Percentiles rank a stretch among this genome's conserved stretches.
These are phyloP conservation scores for Globisporangium okanoganense DNA, from an alignment of 352 stramenopile species.

Conservation along the genomic window DNA sequence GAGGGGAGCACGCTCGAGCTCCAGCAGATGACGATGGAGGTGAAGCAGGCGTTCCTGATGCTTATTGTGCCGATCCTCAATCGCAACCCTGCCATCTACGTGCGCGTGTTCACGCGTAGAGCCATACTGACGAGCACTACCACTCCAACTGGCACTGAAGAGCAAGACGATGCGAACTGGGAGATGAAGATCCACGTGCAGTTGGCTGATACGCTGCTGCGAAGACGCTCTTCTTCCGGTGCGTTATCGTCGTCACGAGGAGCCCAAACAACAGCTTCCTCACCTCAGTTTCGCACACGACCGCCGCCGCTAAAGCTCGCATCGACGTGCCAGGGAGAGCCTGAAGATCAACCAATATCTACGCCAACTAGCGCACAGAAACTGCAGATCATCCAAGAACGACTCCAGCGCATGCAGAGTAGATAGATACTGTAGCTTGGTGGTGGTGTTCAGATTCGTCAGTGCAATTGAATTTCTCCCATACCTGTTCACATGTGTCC, in stretches of 20 bases:
- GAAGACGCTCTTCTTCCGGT: neutral
- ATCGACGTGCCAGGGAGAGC: slow-evolving; percentile 6
- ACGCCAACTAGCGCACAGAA: slow-evolving; percentile 25
- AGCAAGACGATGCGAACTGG: slow-evolving; percentile 30
- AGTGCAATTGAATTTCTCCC: neutral
- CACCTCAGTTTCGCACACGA: slow-evolving; percentile 13
- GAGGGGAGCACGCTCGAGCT: slow-evolving; percentile 45
- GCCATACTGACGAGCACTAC: neutral
- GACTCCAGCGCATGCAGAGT: slow-evolving; percentile 49
- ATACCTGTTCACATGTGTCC: neutral
- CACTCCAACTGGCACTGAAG: slow-evolving; percentile 2
- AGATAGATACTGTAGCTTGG: neutral
- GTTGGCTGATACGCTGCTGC: slow-evolving; percentile 11
- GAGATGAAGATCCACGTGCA: slow-evolving; percentile 67
- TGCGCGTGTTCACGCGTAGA: slow-evolving; percentile 54
- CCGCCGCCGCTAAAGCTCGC: slow-evolving; percentile 11
- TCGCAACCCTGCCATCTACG: slow-evolving; percentile 38
- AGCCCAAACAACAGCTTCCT: neutral
- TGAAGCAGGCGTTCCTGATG: slow-evolving; percentile 72
- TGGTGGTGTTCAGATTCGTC: neutral
- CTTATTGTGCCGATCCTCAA: slow-evolving; percentile 64
- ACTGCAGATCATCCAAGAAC: slow-evolving; percentile 64
- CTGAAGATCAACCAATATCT: slow-evolving; percentile 16
- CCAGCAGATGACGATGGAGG: slow-evolving; percentile 53
- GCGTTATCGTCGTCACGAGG: neutral